Evolutionary conservation across 495 filamentous ascomycete species (phyloP).

Genomic region (Lophiotrema nucula): DNA sequence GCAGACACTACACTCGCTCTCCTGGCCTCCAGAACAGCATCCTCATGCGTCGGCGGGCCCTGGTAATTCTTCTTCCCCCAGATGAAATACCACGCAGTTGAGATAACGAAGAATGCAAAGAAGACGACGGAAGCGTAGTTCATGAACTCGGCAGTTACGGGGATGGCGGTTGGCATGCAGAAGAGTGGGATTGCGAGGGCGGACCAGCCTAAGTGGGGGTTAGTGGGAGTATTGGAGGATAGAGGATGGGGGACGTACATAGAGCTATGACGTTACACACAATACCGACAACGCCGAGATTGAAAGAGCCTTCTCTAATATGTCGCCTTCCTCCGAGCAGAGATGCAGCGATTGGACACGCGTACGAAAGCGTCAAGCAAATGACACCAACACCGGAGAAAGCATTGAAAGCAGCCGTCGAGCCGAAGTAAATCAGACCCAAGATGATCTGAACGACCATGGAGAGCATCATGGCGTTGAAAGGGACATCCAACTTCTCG

Average conservation of each 20-base stretch:
- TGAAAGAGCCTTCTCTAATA: constrained; percentile 51
- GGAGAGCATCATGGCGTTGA: constrained; percentile 57
- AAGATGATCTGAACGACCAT: constrained; percentile 54
- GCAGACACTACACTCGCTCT: constrained; percentile 26
- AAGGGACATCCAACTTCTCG: constrained; percentile 54
- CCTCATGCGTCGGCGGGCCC: constrained; percentile 50
- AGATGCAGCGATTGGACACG: constrained; percentile 59
- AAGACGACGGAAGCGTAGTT: constrained; percentile 68
- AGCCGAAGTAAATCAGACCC: constrained; percentile 65
- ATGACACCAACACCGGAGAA: constrained; percentile 69
- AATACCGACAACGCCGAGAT: constrained; percentile 55
- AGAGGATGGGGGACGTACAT: constrained; percentile 45
- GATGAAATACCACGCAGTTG: constrained; percentile 63
- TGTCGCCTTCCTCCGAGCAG: constrained; percentile 50
- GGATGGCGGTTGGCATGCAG: constrained; percentile 50
- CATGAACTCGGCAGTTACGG: constrained; percentile 39
- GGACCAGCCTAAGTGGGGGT: constrained; percentile 53
- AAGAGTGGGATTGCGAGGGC: constrained; percentile 59
- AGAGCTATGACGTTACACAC: constrained; percentile 56
- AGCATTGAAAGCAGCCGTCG: constrained; percentile 62
- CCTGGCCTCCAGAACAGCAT: constrained; percentile 24
- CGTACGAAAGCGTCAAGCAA: constrained; percentile 61
- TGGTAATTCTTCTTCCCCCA: constrained; percentile 69
- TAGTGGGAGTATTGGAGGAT: not conserved
- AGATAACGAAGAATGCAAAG: constrained; percentile 56